These are phyloP conservation scores for Nyssa sinensis DNA, from an alignment of 148 eudicot genomes.

Conservation along the genomic window DNA sequence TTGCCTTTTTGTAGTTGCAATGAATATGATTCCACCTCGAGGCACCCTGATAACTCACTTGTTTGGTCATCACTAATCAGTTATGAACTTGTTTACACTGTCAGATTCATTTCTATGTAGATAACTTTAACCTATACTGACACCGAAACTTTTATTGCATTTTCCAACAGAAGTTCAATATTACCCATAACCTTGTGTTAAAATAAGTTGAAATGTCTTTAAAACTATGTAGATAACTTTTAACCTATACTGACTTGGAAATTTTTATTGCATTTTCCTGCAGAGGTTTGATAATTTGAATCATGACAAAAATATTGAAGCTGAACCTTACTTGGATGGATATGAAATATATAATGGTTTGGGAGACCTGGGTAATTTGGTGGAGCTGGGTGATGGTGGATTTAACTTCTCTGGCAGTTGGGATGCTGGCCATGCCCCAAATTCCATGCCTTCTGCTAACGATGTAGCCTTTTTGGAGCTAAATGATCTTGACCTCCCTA, in stretches of 20 bases:
- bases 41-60: too few relatives aligned
- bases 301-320: not conserved
- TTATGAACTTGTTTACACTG: not conserved
- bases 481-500: too few relatives aligned
- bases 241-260: not conserved
- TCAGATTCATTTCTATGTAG: not conserved
- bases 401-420: slow-evolving; percentile 2
- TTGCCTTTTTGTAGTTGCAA: too few relatives aligned
- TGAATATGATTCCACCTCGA: too few relatives aligned
- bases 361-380: slow-evolving; percentile 23
- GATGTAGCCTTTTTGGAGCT: too few relatives aligned
- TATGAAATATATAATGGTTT: slow-evolving; percentile 19
- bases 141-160: too few relatives aligned
- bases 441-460: too few relatives aligned
- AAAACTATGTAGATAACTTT: too few relatives aligned
- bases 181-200: not conserved
- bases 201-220: not conserved
- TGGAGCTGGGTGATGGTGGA: slow-evolving; percentile 1
- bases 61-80: not conserved
- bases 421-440: not conserved
- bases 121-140: too few relatives aligned
- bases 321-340: not conserved
- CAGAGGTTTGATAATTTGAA: slow-evolving; percentile 6
- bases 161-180: too few relatives aligned
- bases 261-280: not conserved